phyloP scores from a whole-genome alignment of 75 land plant species.

The Sequoiadendron giganteum region DNA sequence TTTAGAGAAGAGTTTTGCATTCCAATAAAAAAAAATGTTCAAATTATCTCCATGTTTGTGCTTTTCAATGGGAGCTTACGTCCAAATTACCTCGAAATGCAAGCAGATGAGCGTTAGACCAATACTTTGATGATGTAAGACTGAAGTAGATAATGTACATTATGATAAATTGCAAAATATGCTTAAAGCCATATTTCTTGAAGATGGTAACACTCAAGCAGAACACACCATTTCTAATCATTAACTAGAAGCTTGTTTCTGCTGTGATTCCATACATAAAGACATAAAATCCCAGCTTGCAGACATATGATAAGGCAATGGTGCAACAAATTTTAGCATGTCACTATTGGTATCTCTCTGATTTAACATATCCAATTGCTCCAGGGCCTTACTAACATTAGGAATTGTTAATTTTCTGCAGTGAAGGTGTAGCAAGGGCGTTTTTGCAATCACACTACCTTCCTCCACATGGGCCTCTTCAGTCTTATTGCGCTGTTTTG shows the following conservation, averaged over 20 bases:
- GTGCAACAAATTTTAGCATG: conserved; percentile 65
- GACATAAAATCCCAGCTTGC: conserved; percentile 88
- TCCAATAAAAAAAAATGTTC: neutral
- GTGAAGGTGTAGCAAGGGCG: conserved; percentile 75
- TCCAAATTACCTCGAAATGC: neutral
- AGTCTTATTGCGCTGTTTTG: conserved; percentile 44
- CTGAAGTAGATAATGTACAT: neutral
- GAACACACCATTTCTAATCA: neutral
- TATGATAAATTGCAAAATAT: neutral
- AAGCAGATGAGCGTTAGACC: neutral
- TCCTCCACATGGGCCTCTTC: conserved; percentile 52
- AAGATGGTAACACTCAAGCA: neutral
- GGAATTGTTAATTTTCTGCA: conserved; percentile 76
- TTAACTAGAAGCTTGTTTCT: conserved; percentile 4
- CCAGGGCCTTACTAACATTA: conserved; percentile 50
- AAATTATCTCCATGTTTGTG: neutral
- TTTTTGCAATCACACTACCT: conserved; percentile 68
- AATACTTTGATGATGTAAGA: neutral
- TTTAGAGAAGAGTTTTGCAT: neutral
- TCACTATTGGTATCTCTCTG: conserved; percentile 28
- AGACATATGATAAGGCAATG: conserved; percentile 88
- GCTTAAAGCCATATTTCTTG: neutral
- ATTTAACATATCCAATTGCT: neutral
- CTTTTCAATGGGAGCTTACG: neutral
- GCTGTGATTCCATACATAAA: conserved; percentile 33